Percentiles rank a stretch among this genome's conserved stretches.
Evolutionary conservation across 2,329 filamentous ascomycete species (phyloP).

Genomic region (Rhynchosporium agropyri): DNA sequence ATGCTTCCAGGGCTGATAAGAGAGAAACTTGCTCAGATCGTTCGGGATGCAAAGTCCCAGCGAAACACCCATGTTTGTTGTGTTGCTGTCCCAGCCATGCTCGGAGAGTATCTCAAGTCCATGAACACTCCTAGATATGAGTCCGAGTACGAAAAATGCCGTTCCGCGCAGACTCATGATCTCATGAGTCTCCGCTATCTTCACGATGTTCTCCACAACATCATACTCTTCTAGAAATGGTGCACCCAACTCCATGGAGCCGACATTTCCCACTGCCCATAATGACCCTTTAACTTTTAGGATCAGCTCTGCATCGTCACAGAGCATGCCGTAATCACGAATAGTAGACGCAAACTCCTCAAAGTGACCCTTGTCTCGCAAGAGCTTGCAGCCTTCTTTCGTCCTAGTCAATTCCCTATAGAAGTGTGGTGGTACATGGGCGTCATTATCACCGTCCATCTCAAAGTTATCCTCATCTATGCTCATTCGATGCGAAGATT

Average conservation of each 20-base stretch:
- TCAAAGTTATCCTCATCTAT: slow-evolving; percentile 46
- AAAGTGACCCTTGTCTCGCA: slow-evolving; percentile 94
- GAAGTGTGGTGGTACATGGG: slow-evolving; percentile 87
- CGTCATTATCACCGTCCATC: slow-evolving; percentile 50
- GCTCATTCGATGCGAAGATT: slow-evolving; percentile 40
- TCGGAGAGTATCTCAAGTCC: slow-evolving; percentile 90
- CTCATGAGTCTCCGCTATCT: slow-evolving; percentile 83
- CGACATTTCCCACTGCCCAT: slow-evolving; percentile 97
- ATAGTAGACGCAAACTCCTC: slow-evolving; percentile 90
- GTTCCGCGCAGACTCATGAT: slow-evolving; percentile 94
- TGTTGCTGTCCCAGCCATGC: slow-evolving; percentile 90
- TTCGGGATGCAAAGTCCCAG: slow-evolving; percentile 86
- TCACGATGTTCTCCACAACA: slow-evolving; percentile 83
- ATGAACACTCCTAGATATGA: slow-evolving; percentile 90
- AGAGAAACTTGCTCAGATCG: slow-evolving; percentile 77
- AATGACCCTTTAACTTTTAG: slow-evolving; percentile 95
- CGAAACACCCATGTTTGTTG: slow-evolving; percentile 78
- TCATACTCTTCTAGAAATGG: slow-evolving; percentile 90
- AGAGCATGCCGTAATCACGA: slow-evolving; percentile 81
- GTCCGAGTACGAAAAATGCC: slow-evolving; percentile 90
- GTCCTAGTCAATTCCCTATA: slow-evolving; percentile 94
- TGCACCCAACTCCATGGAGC: slow-evolving; percentile 95
- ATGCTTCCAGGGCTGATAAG: slow-evolving; percentile 61
- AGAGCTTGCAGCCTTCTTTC: slow-evolving; percentile 83
- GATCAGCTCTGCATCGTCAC: slow-evolving; percentile 81